Base-by-base conservation (phyloP, 176 grass and related monocot genomes). In the Echinochloa phyllopogon region DNA sequence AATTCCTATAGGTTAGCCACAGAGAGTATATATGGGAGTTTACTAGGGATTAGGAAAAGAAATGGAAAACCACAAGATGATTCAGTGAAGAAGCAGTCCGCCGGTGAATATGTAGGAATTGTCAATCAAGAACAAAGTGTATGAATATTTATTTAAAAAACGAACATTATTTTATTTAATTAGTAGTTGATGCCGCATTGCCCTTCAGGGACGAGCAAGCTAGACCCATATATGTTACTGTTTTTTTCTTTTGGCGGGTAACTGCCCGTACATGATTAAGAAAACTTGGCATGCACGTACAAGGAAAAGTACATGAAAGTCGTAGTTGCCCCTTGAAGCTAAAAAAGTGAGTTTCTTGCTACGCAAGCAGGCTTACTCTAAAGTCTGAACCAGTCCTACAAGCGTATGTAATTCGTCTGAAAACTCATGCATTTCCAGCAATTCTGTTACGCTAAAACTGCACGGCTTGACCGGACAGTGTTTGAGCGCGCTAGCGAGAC, bases 241-340 rank as follows among this genome's bases (percentile, higher is more conserved):
- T n/a, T n/a, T n/a, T n/a, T n/a, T n/a, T n/a, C n/a, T n/a, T n/a
- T n/a, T n/a, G n/a, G n/a, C n/a, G n/a, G n/a, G n/a, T n/a, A n/a
- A n/a, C n/a, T n/a, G n/a, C n/a, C n/a, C n/a, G n/a, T n/a, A n/a
- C n/a, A n/a, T n/a, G n/a, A n/a, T n/a, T n/a, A n/a, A n/a, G n/a
- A n/a, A 68, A 81, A 75, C 39, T 67, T 75, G 85, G 48, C 33
- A 33, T 42, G 40, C 59, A 39, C n/a, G 39, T 58, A 57, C 1
- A 1, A 57, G 48, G 70, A 82, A 76, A 69, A 68, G 1, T 61
- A 15, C 72, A 82, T 4, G 62, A 67, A 21, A 49, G 33, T n/a
- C n/a, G 1, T 8, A 51, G n/a, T 13, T 23, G 56, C 64, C 64
- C 9, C 48, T 25, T 29, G 23, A 33, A 37, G 16, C 6, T 72